Conservation (phyloP, 345 rosid species). For the Carallia pectinifolia region DNA sequence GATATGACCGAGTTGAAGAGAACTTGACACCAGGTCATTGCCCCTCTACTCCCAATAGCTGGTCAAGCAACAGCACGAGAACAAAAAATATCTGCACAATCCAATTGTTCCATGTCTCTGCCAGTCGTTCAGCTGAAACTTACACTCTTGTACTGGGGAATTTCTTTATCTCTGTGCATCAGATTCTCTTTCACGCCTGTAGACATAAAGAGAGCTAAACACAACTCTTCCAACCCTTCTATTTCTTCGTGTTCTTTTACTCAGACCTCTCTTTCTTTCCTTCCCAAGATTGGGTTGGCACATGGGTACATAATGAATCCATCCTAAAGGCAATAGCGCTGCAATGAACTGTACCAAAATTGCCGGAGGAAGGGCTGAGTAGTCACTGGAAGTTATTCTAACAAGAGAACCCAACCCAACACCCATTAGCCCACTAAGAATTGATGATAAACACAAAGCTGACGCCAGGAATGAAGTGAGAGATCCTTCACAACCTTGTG, state of each 20-base stretch:
- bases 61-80: not conserved
- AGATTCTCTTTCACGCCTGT: conserved; percentile 58
- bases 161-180: conserved; percentile 33
- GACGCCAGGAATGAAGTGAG: conserved; percentile 84
- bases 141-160: not conserved
- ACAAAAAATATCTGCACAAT: not conserved
- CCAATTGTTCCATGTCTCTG: not conserved
- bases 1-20: not conserved
- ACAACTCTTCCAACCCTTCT: conserved; percentile 60
- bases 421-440: conserved; percentile 64
- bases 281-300: conserved; percentile 41
- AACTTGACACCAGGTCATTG: not conserved
- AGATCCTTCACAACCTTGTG: conserved; percentile 85
- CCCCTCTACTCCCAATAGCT: not conserved
- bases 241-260: conserved; percentile 52
- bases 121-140: not conserved
- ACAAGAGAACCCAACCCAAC: conserved; percentile 72
- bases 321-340: conserved; percentile 62
- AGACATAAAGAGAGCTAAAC: conserved; percentile 33
- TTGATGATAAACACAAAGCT: conserved; percentile 67
- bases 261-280: conserved; percentile 42
- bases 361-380: conserved; percentile 55
- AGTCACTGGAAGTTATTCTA: conserved; percentile 60
- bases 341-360: conserved; percentile 62
- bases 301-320: conserved; percentile 55